Evolutionary conservation across 495 filamentous ascomycete genomes (phyloP).

Genomic region (Aspergillus olivimuriae): DNA sequence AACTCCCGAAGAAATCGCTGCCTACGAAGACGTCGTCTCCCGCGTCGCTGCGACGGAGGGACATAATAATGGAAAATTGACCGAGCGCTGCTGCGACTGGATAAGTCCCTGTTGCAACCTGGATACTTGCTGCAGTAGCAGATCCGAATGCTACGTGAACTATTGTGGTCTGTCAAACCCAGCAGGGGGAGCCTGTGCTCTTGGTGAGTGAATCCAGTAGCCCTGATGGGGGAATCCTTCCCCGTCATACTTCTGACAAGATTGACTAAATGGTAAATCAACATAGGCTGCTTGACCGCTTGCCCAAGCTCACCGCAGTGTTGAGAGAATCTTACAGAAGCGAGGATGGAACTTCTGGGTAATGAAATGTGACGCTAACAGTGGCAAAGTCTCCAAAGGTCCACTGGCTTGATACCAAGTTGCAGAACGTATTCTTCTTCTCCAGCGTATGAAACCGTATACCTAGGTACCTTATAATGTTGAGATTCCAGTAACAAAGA

Average conservation of each 20-base stretch:
- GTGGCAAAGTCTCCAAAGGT: too few species aligned
- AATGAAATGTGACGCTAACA: too few species aligned
- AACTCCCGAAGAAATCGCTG: neutral
- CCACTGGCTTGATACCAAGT: too few species aligned
- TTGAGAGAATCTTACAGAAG: neutral
- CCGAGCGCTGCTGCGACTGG: neutral
- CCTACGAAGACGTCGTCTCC: neutral
- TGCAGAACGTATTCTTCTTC: too few species aligned
- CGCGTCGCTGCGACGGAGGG: neutral
- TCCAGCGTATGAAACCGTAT: too few species aligned
- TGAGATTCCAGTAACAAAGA: too few species aligned
- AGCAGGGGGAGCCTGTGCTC: neutral
- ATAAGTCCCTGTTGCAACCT: neutral
- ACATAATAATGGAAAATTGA: neutral
- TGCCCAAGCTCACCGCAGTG: neutral
- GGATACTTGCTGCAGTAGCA: neutral
- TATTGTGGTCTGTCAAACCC: neutral
- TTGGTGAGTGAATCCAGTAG: neutral
- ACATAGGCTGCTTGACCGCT: neutral
- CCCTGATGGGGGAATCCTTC: neutral
- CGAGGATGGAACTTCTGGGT: neutral
- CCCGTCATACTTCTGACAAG: neutral
- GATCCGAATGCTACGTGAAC: neutral
- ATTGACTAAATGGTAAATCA: neutral
- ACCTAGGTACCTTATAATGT: too few species aligned